Base-by-base conservation (phyloP, 2,329 filamentous ascomycete genomes). In the Chaetomium olivaceum region DNA sequence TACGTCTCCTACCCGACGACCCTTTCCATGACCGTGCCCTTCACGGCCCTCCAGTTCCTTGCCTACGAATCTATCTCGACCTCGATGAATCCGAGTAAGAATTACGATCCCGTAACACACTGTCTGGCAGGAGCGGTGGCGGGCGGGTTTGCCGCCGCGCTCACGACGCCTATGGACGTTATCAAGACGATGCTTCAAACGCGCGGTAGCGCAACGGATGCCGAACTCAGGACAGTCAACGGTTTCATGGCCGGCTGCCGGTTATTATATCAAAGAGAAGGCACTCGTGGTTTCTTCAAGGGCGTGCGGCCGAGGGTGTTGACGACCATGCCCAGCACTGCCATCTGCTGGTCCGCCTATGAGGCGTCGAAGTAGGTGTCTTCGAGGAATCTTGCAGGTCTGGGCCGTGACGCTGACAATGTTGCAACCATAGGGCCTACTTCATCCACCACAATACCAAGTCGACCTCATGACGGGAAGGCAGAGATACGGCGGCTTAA, bases 1-100 rank as follows among this genome's bases (percentile, higher is more conserved):
- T 99, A 99, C 81, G 90, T 99, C 73, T 99, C 95, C 27, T 99
- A 99, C 78, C 95, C 95, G 19, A 99, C 95, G 23, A 99, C 95
- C 2, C 83, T 99, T 31, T 96, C 92, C 75, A 99, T 99, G 95
- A 98, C 95, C 16, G 93, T 99, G 1, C 95, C 95, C 3, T 99
- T 98, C 78, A 98, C 94, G 14, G 94, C 95, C 9, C 87, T 97
- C 11, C 95, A 99, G 77, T 98, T 99, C 78, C 92, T 97, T 75
- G 93, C 93, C 63, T 99, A 99, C 84, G 95, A 98, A 77, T 97
- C 94, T 31, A 88, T 98, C 71, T 97, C 93, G 2, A 98, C 96
- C 72, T 78, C 90, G 58, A 93, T 98, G 88, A 97, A 98, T 77
- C 92, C 93, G 0, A 82, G 83, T 31, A 91, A 91, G 76, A 84